These are phyloP conservation scores for Steccherinum ochraceum DNA, from an alignment of 768 basidiomycete species.

Conservation along the genomic window DNA sequence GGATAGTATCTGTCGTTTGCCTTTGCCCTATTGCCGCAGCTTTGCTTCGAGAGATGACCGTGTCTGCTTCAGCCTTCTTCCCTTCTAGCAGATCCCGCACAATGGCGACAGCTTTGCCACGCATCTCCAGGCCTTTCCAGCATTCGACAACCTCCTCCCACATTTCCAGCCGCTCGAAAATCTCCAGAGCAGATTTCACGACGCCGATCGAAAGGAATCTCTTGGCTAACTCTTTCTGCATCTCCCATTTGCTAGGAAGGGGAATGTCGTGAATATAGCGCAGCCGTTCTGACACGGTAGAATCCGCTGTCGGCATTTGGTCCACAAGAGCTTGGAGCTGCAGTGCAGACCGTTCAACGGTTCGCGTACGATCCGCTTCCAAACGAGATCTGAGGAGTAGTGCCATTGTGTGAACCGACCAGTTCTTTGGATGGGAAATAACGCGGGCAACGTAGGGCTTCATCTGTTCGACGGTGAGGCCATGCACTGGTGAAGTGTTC, in stretches of 20 bases:
- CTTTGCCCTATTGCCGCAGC: conserved; percentile 35
- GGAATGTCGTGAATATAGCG: conserved; percentile 74
- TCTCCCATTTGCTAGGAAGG: conserved; percentile 87
- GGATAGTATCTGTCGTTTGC: conserved; percentile 47
- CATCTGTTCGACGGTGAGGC: conserved; percentile 91
- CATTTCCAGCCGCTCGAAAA: conserved; percentile 94
- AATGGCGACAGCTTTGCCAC: conserved; percentile 71
- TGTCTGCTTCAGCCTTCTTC: conserved; percentile 75
- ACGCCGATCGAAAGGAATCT: conserved; percentile 85
- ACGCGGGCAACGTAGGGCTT: conserved; percentile 86
- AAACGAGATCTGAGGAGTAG: conserved; percentile 89
- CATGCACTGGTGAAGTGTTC: conserved; percentile 85
- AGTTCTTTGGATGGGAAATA: conserved; percentile 84
- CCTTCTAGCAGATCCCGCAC: conserved; percentile 85
- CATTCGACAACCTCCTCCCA: conserved; percentile 97
- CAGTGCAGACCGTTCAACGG: conserved; percentile 86
- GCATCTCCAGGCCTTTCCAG: conserved; percentile 74
- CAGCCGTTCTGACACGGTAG: conserved; percentile 66
- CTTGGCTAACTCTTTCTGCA: conserved; percentile 85
- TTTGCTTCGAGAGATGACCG: conserved; percentile 57
- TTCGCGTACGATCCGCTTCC: conserved; percentile 82
- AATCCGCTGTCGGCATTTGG: conserved; percentile 90
- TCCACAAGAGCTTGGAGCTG: conserved; percentile 95
- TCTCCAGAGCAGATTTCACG: conserved; percentile 83
- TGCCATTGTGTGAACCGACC: conserved; percentile 96